Conservation (phyloP, 2,329 filamentous ascomycete species). For the Sphaerulina populicola region DNA sequence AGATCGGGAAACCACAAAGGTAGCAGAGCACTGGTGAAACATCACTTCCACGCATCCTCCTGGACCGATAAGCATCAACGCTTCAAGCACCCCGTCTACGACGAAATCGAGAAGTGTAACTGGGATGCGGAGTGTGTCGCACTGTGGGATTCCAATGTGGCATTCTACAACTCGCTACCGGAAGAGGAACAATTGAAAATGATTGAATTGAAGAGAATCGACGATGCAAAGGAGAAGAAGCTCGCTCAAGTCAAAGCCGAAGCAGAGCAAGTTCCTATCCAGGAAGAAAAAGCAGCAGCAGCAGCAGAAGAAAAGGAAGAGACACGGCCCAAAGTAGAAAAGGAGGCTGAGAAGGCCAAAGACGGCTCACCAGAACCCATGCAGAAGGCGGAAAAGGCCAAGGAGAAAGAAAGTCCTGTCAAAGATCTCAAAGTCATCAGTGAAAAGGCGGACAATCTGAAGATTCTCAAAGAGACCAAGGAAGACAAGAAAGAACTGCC, state of each 20-base stretch:
- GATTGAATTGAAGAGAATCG: slow-evolving; percentile 10
- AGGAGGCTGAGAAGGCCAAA: neutral
- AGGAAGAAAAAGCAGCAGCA: neutral
- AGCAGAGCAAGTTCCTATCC: neutral
- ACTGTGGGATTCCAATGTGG: slow-evolving; percentile 57
- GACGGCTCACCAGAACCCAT: neutral
- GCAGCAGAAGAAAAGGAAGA: slow-evolving; percentile 2
- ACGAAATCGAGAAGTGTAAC: slow-evolving; percentile 61
- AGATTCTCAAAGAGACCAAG: too few relatives aligned
- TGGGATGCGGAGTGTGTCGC: slow-evolving; percentile 57
- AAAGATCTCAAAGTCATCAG: too few relatives aligned
- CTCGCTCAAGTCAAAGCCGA: neutral
- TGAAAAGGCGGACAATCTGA: too few relatives aligned
- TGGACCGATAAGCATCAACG: slow-evolving; percentile 60
- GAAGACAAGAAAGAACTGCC: too few relatives aligned
- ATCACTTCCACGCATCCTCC: slow-evolving; percentile 65
- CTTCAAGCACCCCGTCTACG: slow-evolving; percentile 58
- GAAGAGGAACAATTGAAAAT: slow-evolving; percentile 49
- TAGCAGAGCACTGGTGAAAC: slow-evolving; percentile 57
- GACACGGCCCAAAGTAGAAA: neutral
- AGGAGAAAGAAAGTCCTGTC: too few relatives aligned
- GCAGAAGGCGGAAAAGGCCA: too few relatives aligned
- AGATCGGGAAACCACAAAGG: slow-evolving; percentile 62
- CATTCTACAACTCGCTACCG: slow-evolving; percentile 50
- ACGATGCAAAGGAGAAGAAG: slow-evolving; percentile 3